These are phyloP conservation scores for Cordyceps javanica DNA, from an alignment of 2,329 filamentous ascomycete species.

Conservation along the genomic window DNA sequence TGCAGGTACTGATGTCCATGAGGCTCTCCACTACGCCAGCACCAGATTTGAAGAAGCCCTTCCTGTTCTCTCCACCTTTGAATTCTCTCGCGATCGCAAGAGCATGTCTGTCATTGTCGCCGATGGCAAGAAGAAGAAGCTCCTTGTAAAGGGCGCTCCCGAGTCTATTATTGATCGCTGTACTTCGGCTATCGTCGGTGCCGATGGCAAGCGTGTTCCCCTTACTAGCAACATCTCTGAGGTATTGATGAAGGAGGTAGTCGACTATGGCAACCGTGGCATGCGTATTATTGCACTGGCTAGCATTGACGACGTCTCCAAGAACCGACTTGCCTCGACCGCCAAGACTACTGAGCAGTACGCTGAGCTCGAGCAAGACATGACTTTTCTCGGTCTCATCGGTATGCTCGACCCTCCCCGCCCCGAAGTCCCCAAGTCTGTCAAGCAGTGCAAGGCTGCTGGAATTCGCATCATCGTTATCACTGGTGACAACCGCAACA, in stretches of 20 bases:
- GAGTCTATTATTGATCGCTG: slow-evolving; percentile 93
- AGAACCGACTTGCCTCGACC: slow-evolving; percentile 61
- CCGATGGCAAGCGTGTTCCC: slow-evolving; percentile 68
- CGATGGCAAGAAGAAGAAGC: slow-evolving; percentile 62
- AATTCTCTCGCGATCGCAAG: slow-evolving; percentile 96
- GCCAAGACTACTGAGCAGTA: slow-evolving; percentile 85
- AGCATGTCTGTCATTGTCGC: slow-evolving; percentile 96
- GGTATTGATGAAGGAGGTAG: slow-evolving; percentile 70
- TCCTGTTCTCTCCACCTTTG: slow-evolving; percentile 77
- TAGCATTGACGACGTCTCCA: slow-evolving; percentile 67
- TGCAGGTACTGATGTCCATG: slow-evolving; percentile 41
- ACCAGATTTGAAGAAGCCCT: slow-evolving; percentile 73
- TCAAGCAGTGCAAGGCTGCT: slow-evolving; percentile 82
- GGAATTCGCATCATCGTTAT: slow-evolving; percentile 97
- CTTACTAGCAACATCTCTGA: slow-evolving; percentile 63
- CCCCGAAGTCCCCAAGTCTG: slow-evolving; percentile 80
- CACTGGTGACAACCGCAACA: slow-evolving; percentile 96
- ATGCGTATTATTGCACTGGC: slow-evolving; percentile 93
- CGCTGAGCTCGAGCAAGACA: slow-evolving; percentile 78
- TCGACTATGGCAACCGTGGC: slow-evolving; percentile 85
- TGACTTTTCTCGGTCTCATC: slow-evolving; percentile 89
- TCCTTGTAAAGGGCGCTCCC: slow-evolving; percentile 93
- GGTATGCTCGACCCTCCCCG: slow-evolving; percentile 97
- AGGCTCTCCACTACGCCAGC: slow-evolving; percentile 76
- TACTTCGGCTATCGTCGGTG: slow-evolving; percentile 71